phyloP scores from a whole-genome alignment of 2,329 filamentous ascomycete species.

The Fusarium tanahbumbuense region DNA sequence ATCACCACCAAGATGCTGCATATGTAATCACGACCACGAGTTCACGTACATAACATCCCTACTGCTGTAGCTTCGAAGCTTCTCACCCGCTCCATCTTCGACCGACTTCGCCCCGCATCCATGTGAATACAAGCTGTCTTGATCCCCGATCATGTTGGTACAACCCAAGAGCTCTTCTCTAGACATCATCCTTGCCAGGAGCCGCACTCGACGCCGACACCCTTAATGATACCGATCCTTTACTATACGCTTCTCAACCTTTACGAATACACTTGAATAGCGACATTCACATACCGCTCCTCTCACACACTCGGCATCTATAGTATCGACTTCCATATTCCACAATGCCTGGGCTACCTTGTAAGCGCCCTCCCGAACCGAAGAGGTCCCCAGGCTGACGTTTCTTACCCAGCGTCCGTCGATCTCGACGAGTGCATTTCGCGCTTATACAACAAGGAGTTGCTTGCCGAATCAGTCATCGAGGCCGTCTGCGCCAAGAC shows the following conservation, averaged over 20 bases:
- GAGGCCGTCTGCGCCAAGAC: constrained; percentile 99
- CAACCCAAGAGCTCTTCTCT: constrained; percentile 51
- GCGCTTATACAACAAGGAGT: constrained; percentile 95
- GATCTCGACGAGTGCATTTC: constrained; percentile 99
- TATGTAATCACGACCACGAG: constrained; percentile 26
- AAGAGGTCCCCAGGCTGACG: constrained; percentile 28
- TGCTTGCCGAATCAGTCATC: constrained; percentile 96
- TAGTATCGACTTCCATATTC: constrained; percentile 7
- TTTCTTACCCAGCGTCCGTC: constrained; percentile 76
- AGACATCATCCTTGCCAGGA: constrained; percentile 53
- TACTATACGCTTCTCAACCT: constrained; percentile 22
- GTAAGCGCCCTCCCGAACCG: constrained; percentile 53
- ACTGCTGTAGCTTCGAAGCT: constrained; percentile 1
- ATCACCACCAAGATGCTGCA: constrained; percentile 9
- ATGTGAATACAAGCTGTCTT: constrained; percentile 50
- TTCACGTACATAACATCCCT: background rate
- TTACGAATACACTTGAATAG: constrained; percentile 19
- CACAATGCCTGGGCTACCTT: constrained; percentile 68
- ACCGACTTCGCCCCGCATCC: constrained; percentile 40
- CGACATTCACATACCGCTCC: constrained; percentile 2
- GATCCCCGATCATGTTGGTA: constrained; percentile 57
- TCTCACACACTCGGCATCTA: constrained; percentile 3
- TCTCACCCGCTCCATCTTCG: constrained; percentile 6
- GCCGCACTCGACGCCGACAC: constrained; percentile 48
- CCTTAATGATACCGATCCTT: constrained; percentile 59